These are phyloP conservation scores for Cystobasidiopsis lactophilus DNA, from an alignment of 768 basidiomycete genomes.

Conservation along the genomic window DNA sequence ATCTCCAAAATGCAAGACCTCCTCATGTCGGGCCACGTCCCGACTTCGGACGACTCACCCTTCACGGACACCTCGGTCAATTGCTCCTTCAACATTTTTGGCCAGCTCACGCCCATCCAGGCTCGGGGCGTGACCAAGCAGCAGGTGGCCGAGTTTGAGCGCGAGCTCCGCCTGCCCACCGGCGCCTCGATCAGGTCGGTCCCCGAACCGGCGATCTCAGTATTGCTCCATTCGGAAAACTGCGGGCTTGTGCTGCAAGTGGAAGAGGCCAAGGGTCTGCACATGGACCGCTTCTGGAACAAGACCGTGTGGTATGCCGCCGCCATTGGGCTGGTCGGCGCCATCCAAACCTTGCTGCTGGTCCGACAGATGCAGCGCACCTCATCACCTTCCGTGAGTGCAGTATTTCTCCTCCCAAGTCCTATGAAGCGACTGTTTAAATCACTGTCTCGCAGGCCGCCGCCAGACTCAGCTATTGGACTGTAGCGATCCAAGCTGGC, in stretches of 20 bases:
- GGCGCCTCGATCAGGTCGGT: slow-evolving; percentile 5
- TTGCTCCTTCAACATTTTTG: slow-evolving; percentile 18
- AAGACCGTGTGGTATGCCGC: slow-evolving; percentile 9
- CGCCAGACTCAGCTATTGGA: slow-evolving; percentile 4
- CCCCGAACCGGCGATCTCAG: slow-evolving; percentile 2
- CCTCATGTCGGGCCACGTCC: not conserved
- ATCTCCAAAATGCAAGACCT: not conserved
- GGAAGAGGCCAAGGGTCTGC: slow-evolving; percentile 6
- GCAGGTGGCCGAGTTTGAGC: slow-evolving; percentile 13
- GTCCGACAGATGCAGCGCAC: slow-evolving; percentile 18
- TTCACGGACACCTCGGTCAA: not conserved
- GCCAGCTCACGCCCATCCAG: slow-evolving; percentile 12
- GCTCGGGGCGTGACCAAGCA: not conserved
- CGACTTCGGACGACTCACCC: not conserved
- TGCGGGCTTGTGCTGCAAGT: slow-evolving; percentile 15
- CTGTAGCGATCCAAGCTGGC: slow-evolving; percentile 10
- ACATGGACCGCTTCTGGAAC: slow-evolving; percentile 11
- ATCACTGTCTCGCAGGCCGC: slow-evolving; percentile 6
- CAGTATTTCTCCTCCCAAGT: not conserved
- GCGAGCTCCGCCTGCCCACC: slow-evolving; percentile 12
- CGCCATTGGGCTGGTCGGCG: slow-evolving; percentile 5
- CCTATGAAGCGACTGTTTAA: not conserved
- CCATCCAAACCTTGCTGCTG: slow-evolving; percentile 4
- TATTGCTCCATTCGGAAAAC: slow-evolving; percentile 13
- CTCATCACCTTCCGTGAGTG: slow-evolving; percentile 3